A percentile compares a stretch with the other conserved stretches of the same genome.
phyloP scores from a whole-genome alignment of 164 flowering plant species.

The Piper betle region DNA sequence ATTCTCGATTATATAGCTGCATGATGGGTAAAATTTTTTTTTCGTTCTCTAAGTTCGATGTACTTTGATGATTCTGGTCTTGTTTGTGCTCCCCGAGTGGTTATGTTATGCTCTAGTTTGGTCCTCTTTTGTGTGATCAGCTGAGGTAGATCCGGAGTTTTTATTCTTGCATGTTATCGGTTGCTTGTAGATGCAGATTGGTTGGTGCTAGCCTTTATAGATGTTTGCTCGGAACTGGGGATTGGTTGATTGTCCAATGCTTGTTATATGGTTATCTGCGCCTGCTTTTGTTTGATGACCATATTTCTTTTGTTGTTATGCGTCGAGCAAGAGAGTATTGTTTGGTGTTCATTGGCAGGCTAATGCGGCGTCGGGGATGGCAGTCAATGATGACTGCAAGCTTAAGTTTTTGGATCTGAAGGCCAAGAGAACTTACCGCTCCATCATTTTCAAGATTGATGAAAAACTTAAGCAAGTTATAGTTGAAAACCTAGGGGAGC shows the following conservation, averaged over 20 bases:
- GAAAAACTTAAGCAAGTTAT: slow-evolving; percentile 25
- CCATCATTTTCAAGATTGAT: slow-evolving; percentile 22
- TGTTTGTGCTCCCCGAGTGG: background rate
- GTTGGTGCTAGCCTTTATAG: too few relatives aligned
- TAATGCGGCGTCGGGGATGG: slow-evolving; percentile 25
- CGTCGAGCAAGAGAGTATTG: background rate
- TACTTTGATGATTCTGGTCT: background rate
- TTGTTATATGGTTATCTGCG: too few relatives aligned
- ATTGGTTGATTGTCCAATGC: too few relatives aligned
- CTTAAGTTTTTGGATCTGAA: slow-evolving; percentile 26
- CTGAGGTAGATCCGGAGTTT: too few relatives aligned
- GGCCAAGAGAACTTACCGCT: slow-evolving; percentile 24
- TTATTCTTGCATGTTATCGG: too few relatives aligned
- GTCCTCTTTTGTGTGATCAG: too few relatives aligned
- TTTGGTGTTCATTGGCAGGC: slow-evolving; percentile 8
- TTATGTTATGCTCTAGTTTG: too few relatives aligned
- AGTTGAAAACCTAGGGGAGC: slow-evolving; percentile 32
- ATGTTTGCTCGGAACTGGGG: too few relatives aligned
- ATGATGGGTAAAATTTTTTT: background rate
- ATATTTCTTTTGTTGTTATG: background rate
- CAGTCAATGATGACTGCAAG: slow-evolving; percentile 30
- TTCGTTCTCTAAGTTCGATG: background rate
- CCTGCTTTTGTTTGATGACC: background rate
- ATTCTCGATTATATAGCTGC: background rate
- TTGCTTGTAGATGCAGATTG: too few relatives aligned